Conservation (phyloP, 345 rosid species). For the Arabis hirsuta region DNA sequence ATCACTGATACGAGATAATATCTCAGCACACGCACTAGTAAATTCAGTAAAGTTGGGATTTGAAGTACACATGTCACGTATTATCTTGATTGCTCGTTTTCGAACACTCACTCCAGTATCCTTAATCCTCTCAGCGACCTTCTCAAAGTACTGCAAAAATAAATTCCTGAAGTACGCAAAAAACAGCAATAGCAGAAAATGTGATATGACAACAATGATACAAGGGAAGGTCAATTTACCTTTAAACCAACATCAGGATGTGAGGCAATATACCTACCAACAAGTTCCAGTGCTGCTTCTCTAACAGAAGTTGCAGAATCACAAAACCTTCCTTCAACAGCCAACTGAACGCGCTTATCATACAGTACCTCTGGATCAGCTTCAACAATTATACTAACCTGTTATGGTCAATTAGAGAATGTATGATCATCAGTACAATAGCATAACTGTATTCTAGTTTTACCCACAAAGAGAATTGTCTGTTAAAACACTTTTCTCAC, state of each 20-base stretch:
- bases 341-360: constrained; percentile 90
- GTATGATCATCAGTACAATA: constrained; percentile 37
- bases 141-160: constrained; percentile 85
- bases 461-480: constrained; percentile 19
- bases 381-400: constrained; percentile 98
- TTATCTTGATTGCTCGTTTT: constrained; percentile 94
- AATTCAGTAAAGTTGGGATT: constrained; percentile 83
- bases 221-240: constrained; percentile 50
- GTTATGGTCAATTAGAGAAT: constrained; percentile 47
- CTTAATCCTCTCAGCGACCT: constrained; percentile 97
- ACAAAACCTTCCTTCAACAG: constrained; percentile 99
- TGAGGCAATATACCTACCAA: constrained; percentile 96
- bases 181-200: constrained; percentile 22
- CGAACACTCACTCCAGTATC: constrained; percentile 99
- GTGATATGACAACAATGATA: constrained; percentile 25
- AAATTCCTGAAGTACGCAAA: constrained; percentile 17
- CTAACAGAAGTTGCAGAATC: constrained; percentile 99
- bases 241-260: constrained; percentile 96
- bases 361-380: constrained; percentile 96
- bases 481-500: constrained; percentile 41
- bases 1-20: constrained; percentile 91
- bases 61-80: constrained; percentile 94
- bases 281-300: constrained; percentile 99
- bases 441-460: constrained; percentile 19
- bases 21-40: constrained; percentile 90